These are phyloP conservation scores for Cordyceps cicadae DNA, from an alignment of 2,329 filamentous ascomycete species.

Conservation along the genomic window DNA sequence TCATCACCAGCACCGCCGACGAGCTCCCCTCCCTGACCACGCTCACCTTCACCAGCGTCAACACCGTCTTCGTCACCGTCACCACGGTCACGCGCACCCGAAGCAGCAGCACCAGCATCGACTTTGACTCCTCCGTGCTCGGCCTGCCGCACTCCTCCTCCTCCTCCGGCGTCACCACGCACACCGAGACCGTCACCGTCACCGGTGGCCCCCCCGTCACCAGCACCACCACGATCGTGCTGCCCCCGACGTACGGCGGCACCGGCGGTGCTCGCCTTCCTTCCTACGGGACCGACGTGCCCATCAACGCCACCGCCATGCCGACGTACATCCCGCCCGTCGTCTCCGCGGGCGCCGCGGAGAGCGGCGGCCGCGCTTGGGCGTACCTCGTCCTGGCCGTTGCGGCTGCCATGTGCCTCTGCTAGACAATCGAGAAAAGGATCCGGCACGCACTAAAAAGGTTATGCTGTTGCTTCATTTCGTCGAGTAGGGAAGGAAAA, in stretches of 20 bases:
- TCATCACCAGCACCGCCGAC: constrained; percentile 15
- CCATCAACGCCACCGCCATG: constrained; percentile 22
- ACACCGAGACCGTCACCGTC: constrained; percentile 25
- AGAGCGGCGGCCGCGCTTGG: constrained; percentile 15
- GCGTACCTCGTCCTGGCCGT: background rate
- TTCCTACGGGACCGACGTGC: constrained; percentile 18
- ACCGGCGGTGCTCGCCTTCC: background rate
- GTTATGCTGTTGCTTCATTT: background rate
- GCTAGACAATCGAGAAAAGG: background rate
- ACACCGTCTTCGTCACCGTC: constrained; percentile 20
- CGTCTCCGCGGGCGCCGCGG: constrained; percentile 19
- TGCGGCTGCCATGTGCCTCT: background rate
- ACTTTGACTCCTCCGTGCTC: constrained; percentile 9
- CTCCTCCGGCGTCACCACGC: constrained; percentile 16
- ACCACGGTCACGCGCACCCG: constrained; percentile 20
- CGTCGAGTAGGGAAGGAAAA: background rate
- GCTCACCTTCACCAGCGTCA: constrained; percentile 21
- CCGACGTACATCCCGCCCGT: constrained; percentile 13
- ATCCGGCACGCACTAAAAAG: background rate
- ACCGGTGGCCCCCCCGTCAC: constrained; percentile 21
- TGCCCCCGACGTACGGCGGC: constrained; percentile 15
- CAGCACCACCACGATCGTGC: constrained; percentile 26
- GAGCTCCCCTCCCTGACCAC: constrained; percentile 13
- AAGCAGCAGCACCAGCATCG: constrained; percentile 13
- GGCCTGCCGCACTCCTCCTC: constrained; percentile 6